Percentiles rank a stretch among this genome's conserved stretches.
Conservation (phyloP, 2,329 filamentous ascomycete species). For the Cadophora sp. region DNA sequence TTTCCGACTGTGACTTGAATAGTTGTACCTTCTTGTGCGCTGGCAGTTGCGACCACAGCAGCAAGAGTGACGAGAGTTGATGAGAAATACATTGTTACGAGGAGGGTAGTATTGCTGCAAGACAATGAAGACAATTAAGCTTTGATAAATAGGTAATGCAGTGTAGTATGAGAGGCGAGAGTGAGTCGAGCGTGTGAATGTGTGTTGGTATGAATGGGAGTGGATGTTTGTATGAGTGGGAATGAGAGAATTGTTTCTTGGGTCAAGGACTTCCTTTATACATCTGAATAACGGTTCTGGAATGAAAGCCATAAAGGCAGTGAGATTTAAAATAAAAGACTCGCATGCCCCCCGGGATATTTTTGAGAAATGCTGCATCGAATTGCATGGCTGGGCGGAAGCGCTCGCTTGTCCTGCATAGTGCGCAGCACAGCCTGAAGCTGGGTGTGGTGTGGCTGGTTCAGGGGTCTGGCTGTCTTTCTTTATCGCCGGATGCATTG, state of each 20-base stretch:
- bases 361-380: conserved; percentile 17
- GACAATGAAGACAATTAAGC: conserved; percentile 2
- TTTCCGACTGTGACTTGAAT: conserved; percentile 78
- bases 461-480: conserved; percentile 11
- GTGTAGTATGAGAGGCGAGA: background rate
- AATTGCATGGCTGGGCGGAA: conserved; percentile 16
- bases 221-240: conserved; percentile 2
- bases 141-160: background rate
- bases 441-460: conserved; percentile 11
- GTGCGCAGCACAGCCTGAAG: conserved; percentile 20
- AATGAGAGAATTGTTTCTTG: conserved; percentile 20
- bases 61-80: conserved; percentile 26
- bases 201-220: conserved; percentile 4
- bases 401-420: conserved; percentile 2
- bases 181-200: conserved; percentile 1
- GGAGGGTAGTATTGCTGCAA: background rate
- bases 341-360: conserved; percentile 1
- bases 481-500: conserved; percentile 15
- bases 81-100: conserved; percentile 35
- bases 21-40: conserved; percentile 39
- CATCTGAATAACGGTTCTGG: background rate
- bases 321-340: conserved; percentile 3
- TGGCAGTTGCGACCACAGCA: conserved; percentile 26
- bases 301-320: conserved; percentile 18
- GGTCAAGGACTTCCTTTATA: conserved; percentile 20